Percentiles rank a stretch among this genome's conserved stretches.
These are phyloP conservation scores for Lagenaria siceraria DNA, from an alignment of 306 rosid genomes.

Conservation along the genomic window DNA sequence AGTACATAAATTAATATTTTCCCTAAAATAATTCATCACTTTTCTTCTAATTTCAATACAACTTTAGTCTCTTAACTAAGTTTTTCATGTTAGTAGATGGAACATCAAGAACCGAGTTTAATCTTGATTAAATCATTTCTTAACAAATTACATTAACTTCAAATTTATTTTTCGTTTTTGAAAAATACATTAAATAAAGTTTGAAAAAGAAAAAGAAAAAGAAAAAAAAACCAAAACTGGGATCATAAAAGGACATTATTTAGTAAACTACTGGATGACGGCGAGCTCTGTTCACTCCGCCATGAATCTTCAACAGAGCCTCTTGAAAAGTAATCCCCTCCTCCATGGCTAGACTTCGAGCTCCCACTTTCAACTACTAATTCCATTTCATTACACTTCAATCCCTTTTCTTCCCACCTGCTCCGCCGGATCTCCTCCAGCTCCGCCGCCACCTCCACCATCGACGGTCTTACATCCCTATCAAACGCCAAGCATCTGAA, in stretches of 20 bases:
- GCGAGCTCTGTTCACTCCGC: constrained; percentile 77
- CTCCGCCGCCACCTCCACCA: constrained; percentile 79
- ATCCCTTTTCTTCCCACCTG: constrained; percentile 20
- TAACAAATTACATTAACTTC: not conserved
- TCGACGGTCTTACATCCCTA: constrained; percentile 84
- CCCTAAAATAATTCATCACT: no score
- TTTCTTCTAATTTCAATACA: no score
- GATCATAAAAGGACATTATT: constrained; percentile 33
- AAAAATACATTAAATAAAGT: not conserved
- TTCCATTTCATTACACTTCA: constrained; percentile 14
- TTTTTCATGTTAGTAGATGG: no score
- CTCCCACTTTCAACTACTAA: constrained; percentile 9
- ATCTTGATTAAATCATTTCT: not conserved
- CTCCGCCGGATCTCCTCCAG: constrained; percentile 41
- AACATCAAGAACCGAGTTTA: no score
- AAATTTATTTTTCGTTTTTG: not conserved
- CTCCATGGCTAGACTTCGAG: constrained; percentile 19
- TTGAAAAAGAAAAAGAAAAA: not conserved
- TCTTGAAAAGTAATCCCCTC: constrained; percentile 32
- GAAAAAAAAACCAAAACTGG: no score
- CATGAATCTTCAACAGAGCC: constrained; percentile 66
- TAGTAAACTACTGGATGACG: constrained; percentile 55
- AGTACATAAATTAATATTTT: no score
- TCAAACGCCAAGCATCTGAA: constrained; percentile 85
- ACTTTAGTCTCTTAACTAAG: no score